Percentiles rank a stretch among this genome's conserved stretches.
These are phyloP conservation scores for Neurospora sp. DNA, from an alignment of 495 filamentous ascomycete species.

Conservation along the genomic window DNA sequence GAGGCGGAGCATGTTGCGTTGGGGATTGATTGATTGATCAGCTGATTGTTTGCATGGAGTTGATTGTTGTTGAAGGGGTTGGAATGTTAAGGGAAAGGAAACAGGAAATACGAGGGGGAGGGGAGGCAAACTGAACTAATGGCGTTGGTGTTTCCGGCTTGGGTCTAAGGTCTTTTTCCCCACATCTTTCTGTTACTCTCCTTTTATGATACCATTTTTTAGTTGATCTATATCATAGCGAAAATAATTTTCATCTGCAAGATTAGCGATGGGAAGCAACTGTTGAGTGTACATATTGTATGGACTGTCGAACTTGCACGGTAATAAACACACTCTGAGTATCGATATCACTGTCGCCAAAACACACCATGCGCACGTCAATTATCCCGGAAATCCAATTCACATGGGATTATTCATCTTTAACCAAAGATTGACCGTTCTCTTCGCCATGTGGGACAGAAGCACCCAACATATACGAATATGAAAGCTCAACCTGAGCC, in stretches of 20 bases:
- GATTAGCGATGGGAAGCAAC: background rate
- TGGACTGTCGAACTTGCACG: too few relatives aligned
- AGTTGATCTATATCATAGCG: background rate
- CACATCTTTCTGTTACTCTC: background rate
- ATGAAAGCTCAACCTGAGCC: background rate
- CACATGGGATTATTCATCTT: background rate
- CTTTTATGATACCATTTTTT: background rate
- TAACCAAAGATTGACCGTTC: background rate
- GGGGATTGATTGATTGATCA: background rate
- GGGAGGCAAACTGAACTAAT: background rate
- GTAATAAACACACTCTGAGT: background rate
- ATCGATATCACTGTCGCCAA: background rate
- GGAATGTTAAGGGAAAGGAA: background rate
- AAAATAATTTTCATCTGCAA: background rate
- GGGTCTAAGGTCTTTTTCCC: background rate
- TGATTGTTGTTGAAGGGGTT: too few relatives aligned
- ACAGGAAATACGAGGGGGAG: background rate
- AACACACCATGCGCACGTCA: background rate
- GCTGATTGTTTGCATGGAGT: background rate
- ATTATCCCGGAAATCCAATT: background rate
- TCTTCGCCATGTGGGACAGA: background rate
- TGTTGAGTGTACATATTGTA: background rate
- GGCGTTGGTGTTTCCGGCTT: background rate
- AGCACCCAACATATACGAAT: background rate
- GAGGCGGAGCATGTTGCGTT: constrained; percentile 29